Base-by-base conservation (phyloP, 345 rosid genomes). In the Turritis glabra region DNA sequence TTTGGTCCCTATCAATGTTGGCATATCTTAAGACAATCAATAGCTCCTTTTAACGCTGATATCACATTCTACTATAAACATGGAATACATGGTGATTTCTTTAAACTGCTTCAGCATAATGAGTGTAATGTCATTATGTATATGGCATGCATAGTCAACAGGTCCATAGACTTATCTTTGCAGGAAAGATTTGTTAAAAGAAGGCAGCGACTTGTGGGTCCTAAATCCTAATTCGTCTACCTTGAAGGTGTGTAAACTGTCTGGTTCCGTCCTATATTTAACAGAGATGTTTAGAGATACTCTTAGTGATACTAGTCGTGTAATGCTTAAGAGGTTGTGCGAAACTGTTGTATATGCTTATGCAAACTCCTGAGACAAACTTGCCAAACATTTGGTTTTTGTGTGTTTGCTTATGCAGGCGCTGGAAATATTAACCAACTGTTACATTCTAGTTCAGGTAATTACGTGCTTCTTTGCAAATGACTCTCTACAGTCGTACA, bases 391-490 rank as follows among this genome's bases (percentile, higher is more conserved):
- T 21, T 32, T 53, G 43, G 3, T 25, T 8, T 55, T 70, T 19
- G n/a, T 27, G 51, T 70, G n/a, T 62, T 70, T 77, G 40, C 8
- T 11, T 75, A 35, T 78, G 82, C 90, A 95, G 97, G 99, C 97
- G 57, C 89, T 95, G 77, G 97, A 90, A 79, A 88, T 95, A 51
- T 80, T 90, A 71, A 84, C 97, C 3, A 84, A 92, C 33, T 95
- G 97, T 84, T 95, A 89, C 82, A 95, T 95, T 82, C 88, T 95
- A 59, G 93, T 92, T 73, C 96, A 92, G 92, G 97, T 89, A 79
- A 71, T 61, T 71, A 30, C 15, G 72, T 64, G n/a, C 48, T 38
- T 71, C 38, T 32, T 71, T 29, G 72, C 50, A 27, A 47, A n/a
- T 56, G 41, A 18, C 67, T 56, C 32, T 9, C n/a, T 52, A 30